Base-by-base conservation (phyloP, 768 basidiomycete genomes). In the Strobilomyces confusus region DNA sequence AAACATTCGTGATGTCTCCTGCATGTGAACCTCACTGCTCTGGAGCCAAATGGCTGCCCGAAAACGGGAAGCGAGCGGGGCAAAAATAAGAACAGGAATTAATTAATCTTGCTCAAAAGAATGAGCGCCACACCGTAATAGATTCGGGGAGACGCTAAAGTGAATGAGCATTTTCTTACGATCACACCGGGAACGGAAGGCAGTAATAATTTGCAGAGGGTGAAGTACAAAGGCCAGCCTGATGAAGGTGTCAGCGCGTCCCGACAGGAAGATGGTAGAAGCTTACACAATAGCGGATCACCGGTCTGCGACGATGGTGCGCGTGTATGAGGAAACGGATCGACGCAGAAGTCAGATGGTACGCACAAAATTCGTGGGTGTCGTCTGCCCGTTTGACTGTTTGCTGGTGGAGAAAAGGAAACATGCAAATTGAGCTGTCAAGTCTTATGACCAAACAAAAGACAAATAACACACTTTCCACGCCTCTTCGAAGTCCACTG, bases 401-500 rank as follows among this genome's bases (percentile, higher is more conserved):
- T 88, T 93, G 88, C 94, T 97, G 77, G 67, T 69, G 60, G 63
- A 48, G 45, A 60, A 65, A 65, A 68, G n/a, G 68, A 68, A 65
- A 62, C 61, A 58, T 37, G 65, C 58, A 63, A 69, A 63, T 62
- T 64, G 46, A 43, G 55, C 67, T 71, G 70, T 68, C 63, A 60
- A 63, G 56, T 58, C 45, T 61, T 52, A 57, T 59, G 55, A 56
- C 64, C 73, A 80, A 79, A 77, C 67, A 81, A 60, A 30, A 54
- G 11, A 60, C 66, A 84, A 86, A 83, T 59, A 80, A 82, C 90
- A 65, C 60, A 95, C 94, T 81, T 98, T 98, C 95, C 95, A 99
- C 67, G 94, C 94, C 72, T 98, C 95, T 69, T 99, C 97, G 64
- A 99, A 98, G 80, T 99, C 97, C 14, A 88, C 82, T 0, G 97